Base-by-base conservation (phyloP, 2,329 filamentous ascomycete genomes). In the Calonectria ilicicola region DNA sequence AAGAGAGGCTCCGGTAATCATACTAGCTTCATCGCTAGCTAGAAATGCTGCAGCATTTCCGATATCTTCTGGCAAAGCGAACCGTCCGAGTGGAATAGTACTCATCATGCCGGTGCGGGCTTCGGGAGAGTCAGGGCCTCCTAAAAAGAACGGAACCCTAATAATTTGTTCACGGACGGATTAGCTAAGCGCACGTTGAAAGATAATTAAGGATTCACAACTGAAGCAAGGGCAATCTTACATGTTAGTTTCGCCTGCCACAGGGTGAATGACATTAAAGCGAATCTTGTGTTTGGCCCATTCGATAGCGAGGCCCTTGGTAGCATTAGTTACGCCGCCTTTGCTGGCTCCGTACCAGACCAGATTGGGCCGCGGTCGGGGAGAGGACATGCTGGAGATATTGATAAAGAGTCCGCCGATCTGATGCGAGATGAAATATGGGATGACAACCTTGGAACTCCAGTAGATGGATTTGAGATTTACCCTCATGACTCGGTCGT, bases 241-340 rank as follows among this genome's bases (percentile, higher is more conserved):
- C 66, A 69, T 69, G 44, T 69, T 69, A 6, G 66, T 69, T 58
- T 69, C 66, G 7, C 66, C 66, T 8, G 66, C 66, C 5, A 69
- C 66, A 15, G 66, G 66, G 29, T 69, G 66, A 6, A 69, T 69
- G 2, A 69, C 66, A 15, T 69, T 69, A 26, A 69, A 69, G 5
- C 66, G 27, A 53, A 69, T 69, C 1, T 69, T 62, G 32, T 69
- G 21, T 32, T 69, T 69, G 17, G 66, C 66, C 66, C 66, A 69
- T 21, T 69, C 66, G 21, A 69, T 51, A 29, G 66, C 66, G 12
- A 69, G 46, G 1, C 66, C 66, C 29, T 69, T 69, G 38, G 66
- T 69, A 4, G 66, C 66, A n/a, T 69, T 69, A 2, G 66, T 69
- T 3, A 69, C 56, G 6, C 53, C 66, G 26, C 58, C 67, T 27